Conservation (phyloP, 441 rosid species). For the Isatis lusitanica region DNA sequence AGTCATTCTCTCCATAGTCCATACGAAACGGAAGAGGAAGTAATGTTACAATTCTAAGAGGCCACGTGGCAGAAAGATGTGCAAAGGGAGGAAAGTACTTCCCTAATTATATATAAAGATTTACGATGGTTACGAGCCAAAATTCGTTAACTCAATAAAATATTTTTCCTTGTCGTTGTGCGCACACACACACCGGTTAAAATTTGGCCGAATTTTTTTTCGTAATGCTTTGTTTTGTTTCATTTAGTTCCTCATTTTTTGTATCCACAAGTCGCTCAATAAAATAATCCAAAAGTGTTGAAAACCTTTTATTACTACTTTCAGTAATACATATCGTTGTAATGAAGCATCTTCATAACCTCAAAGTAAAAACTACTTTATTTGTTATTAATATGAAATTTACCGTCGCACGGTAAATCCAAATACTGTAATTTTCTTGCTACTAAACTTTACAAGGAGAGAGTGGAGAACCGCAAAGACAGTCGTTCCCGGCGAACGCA, state of each 20-base stretch:
- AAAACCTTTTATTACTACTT: neutral
- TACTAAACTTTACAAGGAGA: slow-evolving; percentile 47
- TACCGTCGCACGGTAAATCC: neutral
- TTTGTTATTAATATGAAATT: neutral
- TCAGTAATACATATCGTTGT: neutral
- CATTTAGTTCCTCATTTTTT: neutral
- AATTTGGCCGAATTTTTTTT: too few relatives aligned
- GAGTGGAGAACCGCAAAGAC: slow-evolving; percentile 74
- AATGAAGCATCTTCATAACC: too few relatives aligned
- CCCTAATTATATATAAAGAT: too few relatives aligned
- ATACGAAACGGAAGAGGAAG: too few relatives aligned
- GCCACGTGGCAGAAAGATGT: too few relatives aligned
- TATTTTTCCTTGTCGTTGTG: too few relatives aligned
- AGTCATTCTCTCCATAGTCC: too few relatives aligned
- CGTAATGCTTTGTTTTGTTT: neutral
- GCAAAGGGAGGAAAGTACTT: too few relatives aligned
- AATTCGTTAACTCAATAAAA: too few relatives aligned
- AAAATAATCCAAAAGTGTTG: neutral
- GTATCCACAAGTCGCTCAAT: neutral
- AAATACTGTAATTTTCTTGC: neutral
- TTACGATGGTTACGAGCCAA: too few relatives aligned
- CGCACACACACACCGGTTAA: too few relatives aligned
- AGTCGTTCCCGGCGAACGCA: slow-evolving; percentile 56
- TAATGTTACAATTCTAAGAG: too few relatives aligned
- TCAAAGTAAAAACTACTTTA: neutral